A percentile compares a stretch with the other conserved stretches of the same genome.
phyloP scores from a whole-genome alignment of 2,329 filamentous ascomycete species.

The Pochonia chlamydosporia region DNA sequence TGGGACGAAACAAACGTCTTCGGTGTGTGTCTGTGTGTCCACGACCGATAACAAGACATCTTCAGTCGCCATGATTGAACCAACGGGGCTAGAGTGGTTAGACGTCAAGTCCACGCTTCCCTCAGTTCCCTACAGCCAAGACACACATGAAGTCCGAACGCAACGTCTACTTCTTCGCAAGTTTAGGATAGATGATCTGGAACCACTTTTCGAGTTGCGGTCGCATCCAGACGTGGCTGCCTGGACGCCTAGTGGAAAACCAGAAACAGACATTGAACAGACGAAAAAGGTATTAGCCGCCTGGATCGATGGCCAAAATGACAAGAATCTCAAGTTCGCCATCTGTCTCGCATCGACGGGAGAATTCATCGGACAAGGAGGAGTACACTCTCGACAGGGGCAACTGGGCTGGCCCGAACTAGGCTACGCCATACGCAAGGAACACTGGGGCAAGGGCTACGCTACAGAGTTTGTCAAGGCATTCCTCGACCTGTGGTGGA shows the following conservation, averaged over 20 bases:
- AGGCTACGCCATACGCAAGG: conserved; percentile 44
- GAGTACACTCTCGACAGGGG: conserved; percentile 24
- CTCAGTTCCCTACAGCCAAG: conserved; percentile 26
- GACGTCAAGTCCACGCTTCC: conserved; percentile 38
- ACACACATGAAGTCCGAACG: conserved; percentile 21
- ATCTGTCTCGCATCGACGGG: conserved; percentile 34
- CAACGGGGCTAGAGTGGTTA: conserved; percentile 10
- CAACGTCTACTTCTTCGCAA: conserved; percentile 41
- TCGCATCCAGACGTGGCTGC: conserved; percentile 50
- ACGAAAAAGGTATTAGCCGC: conserved; percentile 31
- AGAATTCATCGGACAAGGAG: conserved; percentile 39
- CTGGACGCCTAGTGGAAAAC: conserved; percentile 34
- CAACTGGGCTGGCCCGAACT: conserved; percentile 43
- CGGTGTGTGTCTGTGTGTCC: no score
- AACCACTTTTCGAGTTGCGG: conserved; percentile 41
- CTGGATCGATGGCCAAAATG: conserved; percentile 38
- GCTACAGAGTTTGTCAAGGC: conserved; percentile 44
- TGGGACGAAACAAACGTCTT: no score
- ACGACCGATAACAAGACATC: no score
- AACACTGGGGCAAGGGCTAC: conserved; percentile 43
- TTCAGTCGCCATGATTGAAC: not conserved
- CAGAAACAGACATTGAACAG: conserved; percentile 31
- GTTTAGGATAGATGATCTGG: conserved; percentile 30
- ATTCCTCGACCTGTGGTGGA: conserved; percentile 34
- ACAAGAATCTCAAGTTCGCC: conserved; percentile 43